Percentiles rank a stretch among this genome's conserved stretches.
phyloP scores from a whole-genome alignment of 2,329 filamentous ascomycete species.

The Paecilomyces niveus region DNA sequence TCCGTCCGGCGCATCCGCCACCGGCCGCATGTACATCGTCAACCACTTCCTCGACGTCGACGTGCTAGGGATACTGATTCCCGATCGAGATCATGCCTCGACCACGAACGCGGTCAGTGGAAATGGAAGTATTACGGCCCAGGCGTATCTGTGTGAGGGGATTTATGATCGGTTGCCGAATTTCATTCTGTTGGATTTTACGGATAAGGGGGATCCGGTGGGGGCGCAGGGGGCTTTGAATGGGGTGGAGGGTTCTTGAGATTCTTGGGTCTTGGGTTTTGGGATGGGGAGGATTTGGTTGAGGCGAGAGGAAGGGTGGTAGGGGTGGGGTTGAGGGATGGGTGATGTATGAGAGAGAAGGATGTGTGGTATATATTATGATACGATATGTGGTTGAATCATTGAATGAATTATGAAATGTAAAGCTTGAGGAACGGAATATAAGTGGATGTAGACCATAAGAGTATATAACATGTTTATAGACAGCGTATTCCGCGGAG shows the following conservation, averaged over 20 bases:
- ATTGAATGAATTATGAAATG: no score
- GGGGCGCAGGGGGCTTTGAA: constrained; percentile 34
- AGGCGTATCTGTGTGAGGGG: constrained; percentile 31
- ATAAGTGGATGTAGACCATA: no score
- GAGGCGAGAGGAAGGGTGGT: no score
- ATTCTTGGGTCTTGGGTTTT: not conserved
- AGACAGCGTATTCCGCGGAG: no score
- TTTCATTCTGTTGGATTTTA: constrained; percentile 40
- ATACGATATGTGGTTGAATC: no score
- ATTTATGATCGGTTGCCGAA: constrained; percentile 34
- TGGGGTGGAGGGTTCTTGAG: constrained; percentile 13
- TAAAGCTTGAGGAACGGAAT: no score
- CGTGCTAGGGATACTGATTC: constrained; percentile 35
- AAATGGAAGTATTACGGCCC: constrained; percentile 37
- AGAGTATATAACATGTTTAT: no score
- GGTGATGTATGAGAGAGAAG: no score
- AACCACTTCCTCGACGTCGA: constrained; percentile 43
- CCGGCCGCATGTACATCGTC: constrained; percentile 40
- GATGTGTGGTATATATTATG: no score
- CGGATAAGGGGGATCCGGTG: constrained; percentile 39
- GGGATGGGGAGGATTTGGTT: no score
- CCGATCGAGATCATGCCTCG: constrained; percentile 30
- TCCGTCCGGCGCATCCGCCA: constrained; percentile 28
- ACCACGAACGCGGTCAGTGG: constrained; percentile 39
- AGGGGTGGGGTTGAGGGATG: no score